These are phyloP conservation scores for Ophiognomonia clavigignenti-juglandacearum DNA, from an alignment of 2,329 filamentous ascomycete species.

Conservation along the genomic window DNA sequence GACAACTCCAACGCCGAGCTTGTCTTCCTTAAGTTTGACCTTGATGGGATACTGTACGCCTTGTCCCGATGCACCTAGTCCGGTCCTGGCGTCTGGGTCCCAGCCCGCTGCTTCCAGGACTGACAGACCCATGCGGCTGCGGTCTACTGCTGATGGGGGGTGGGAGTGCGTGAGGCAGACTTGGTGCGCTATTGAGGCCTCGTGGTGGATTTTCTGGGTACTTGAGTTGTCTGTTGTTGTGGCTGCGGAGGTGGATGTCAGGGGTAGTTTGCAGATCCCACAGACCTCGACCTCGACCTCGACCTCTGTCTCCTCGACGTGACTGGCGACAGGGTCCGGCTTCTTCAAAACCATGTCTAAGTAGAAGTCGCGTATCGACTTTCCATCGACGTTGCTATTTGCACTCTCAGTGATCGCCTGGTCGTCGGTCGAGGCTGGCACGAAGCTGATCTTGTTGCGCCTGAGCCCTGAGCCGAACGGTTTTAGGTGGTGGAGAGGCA, in stretches of 20 bases:
- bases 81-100: conserved; percentile 67
- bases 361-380: conserved; percentile 54
- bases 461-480: conserved; percentile 54
- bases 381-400: conserved; percentile 13
- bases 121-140: conserved; percentile 63
- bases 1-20: conserved; percentile 62
- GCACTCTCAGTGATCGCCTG: conserved; percentile 20
- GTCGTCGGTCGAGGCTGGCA: conserved; percentile 44
- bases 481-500: conserved; percentile 48
- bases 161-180: conserved; percentile 64
- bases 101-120: conserved; percentile 65
- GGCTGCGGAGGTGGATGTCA: conserved; percentile 24
- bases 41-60: conserved; percentile 76
- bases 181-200: conserved; percentile 65
- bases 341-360: conserved; percentile 59
- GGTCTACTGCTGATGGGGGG: conserved; percentile 67
- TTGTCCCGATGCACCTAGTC: conserved; percentile 65
- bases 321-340: conserved; percentile 16
- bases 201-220: conserved; percentile 36
- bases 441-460: conserved; percentile 50
- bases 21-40: conserved; percentile 66
- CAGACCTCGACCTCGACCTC: conserved; percentile 37
- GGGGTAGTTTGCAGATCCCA: conserved; percentile 56
- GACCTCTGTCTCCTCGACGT: conserved; percentile 8
- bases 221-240: conserved; percentile 19